These are phyloP conservation scores for Takashimella koratensis DNA, from an alignment of 1,284 basidiomycete species.

Conservation along the genomic window DNA sequence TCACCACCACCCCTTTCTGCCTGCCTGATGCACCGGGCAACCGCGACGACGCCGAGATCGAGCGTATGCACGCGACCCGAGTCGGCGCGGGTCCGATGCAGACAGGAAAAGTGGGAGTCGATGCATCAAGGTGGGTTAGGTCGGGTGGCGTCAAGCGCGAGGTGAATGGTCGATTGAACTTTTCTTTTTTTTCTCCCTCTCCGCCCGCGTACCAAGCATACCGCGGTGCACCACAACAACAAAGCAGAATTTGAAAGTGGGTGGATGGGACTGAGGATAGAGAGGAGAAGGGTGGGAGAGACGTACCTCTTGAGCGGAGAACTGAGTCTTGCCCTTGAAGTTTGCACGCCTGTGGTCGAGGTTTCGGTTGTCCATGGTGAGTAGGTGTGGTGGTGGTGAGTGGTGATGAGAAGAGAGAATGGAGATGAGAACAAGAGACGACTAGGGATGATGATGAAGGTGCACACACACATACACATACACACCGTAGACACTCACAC, in stretches of 20 bases:
- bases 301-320: constrained; percentile 48
- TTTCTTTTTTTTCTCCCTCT: too few relatives aligned
- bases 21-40: too few relatives aligned
- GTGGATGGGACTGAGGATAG: constrained; percentile 6
- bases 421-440: background rate
- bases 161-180: background rate
- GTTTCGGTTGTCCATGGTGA: constrained; percentile 44
- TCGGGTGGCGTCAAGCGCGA: constrained; percentile 1
- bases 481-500: too few relatives aligned
- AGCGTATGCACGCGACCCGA: too few relatives aligned
- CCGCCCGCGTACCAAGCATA: too few relatives aligned
- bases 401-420: background rate
- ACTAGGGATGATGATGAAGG: too few relatives aligned
- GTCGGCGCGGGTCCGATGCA: background rate
- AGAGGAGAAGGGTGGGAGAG: constrained; percentile 8
- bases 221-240: too few relatives aligned
- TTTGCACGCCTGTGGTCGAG: constrained; percentile 48
- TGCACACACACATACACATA: too few relatives aligned
- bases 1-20: too few relatives aligned
- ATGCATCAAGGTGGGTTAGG: background rate
- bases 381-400: background rate
- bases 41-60: too few relatives aligned
- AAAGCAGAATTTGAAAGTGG: too few relatives aligned
- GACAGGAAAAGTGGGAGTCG: background rate
- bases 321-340: constrained; percentile 51